Base-by-base conservation (phyloP, 2,329 filamentous ascomycete species). In the Aspergillus intermedius region DNA sequence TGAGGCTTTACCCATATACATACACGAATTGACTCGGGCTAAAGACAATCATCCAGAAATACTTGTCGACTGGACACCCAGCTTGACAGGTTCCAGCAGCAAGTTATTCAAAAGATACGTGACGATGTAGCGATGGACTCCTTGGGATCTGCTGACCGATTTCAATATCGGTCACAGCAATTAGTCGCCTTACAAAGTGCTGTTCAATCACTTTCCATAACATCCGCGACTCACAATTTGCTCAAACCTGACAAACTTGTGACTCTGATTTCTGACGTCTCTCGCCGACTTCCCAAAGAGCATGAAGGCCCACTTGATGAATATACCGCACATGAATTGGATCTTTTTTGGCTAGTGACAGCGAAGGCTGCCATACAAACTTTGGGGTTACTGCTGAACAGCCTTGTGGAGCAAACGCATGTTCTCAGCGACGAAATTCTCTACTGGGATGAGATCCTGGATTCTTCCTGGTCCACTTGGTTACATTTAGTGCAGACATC, bases 361-460 rank as follows among this genome's bases (percentile, higher is more conserved):
- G 88, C 87, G 69, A 98, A 97, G 68, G 91, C 91, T 4, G 88
- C 91, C 0, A 82, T 91, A n/a, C 91, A 96, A 63, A 84, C 86
- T 1, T 94, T 95, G 61, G 91, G 91, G 3, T 73, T 88, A 44
- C 78, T 95, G 37, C 74, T 96, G 57, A 83, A 84, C 57, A 83
- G 81, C 0, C 77, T 97, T 3, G 71, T 96, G 9, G 86, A 91
- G 48, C 86, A 93, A 59, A 94, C 90, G 9, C 83, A 91, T 9
- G 85, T 86, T 0, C 70, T 98, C 15, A 87, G 83, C 59, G 84
- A 95, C 55, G 90, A 95, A 58, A 84, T 95, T 21, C 91, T 86
- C 82, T 97, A 97, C 67, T 98, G 93, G 93, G 88, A 95, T 62
- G 87, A 93, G 56, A 80, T 96, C 2, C 72, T 95, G 25, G 81